A percentile compares a stretch with the other conserved stretches of the same genome.
These are phyloP conservation scores for Ustilago lituana DNA, from an alignment of 1,284 basidiomycete species.

Conservation along the genomic window DNA sequence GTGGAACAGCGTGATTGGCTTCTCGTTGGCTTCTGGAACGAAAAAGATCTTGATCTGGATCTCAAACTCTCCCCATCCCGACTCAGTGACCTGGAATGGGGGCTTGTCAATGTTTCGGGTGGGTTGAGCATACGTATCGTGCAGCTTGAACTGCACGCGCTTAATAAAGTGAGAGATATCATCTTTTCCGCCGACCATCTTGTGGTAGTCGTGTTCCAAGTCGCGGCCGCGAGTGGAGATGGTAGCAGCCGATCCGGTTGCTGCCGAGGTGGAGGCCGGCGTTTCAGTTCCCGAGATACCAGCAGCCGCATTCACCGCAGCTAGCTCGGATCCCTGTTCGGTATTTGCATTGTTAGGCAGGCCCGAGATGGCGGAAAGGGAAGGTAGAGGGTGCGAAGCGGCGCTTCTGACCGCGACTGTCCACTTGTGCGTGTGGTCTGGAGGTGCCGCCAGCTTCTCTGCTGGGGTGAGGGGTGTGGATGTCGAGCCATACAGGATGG, in stretches of 20 bases:
- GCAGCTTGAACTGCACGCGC: slow-evolving; percentile 94
- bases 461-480: slow-evolving; percentile 81
- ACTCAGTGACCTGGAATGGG: slow-evolving; percentile 94
- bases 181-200: slow-evolving; percentile 65
- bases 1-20: slow-evolving; percentile 85
- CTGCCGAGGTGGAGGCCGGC: slow-evolving; percentile 1
- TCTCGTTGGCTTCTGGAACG: slow-evolving; percentile 89
- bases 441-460: slow-evolving; percentile 74
- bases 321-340: slow-evolving; percentile 36
- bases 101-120: slow-evolving; percentile 88
- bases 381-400: slow-evolving; percentile 68
- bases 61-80: slow-evolving; percentile 99
- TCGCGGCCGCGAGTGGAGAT: slow-evolving; percentile 62
- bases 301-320: slow-evolving; percentile 24
- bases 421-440: slow-evolving; percentile 94
- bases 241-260: slow-evolving; percentile 13
- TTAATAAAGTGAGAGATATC: slow-evolving; percentile 71
- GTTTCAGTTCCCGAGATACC: neutral
- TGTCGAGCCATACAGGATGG: slow-evolving; percentile 96
- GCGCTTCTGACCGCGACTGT: slow-evolving; percentile 86
- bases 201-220: slow-evolving; percentile 61
- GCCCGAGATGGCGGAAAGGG: slow-evolving; percentile 49
- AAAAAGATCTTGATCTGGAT: slow-evolving; percentile 93
- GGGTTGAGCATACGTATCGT: slow-evolving; percentile 94
- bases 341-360: slow-evolving; percentile 15